Base-by-base conservation (phyloP, 192 early-diverging fungal species). In the Podila epicladia region DNA sequence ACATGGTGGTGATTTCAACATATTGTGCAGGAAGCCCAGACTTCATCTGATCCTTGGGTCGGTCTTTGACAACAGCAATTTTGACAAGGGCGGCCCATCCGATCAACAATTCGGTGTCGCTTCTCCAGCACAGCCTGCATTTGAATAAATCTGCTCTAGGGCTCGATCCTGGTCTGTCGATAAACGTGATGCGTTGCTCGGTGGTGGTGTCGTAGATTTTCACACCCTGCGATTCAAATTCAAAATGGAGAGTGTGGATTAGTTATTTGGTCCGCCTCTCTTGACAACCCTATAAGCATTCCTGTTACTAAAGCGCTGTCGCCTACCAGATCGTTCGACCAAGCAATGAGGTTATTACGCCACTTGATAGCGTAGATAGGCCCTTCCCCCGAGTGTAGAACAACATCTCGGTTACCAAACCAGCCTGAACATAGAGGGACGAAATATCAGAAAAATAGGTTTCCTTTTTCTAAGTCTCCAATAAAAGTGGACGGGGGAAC, bases 41-140 rank as follows among this genome's bases (percentile, higher is more conserved):
- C 28, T 41, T 71, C 68, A 72, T 69, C 22, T 85, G 65, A 17
- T 75, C 69, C 59, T 72, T 86, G 26, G 74, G 61, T 13, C 65
- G 72, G 71, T 87, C 92, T 68, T 91, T 92, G 33, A 99, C 88
- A 3, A 86, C 83, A 19, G 94, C 94, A 13, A 98, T 87, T 73
- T 94, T 97, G 48, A 99, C 94, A 64, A 87, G 89, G 73, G 98
- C 93, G 9, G 95, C 98, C 98, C 98, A 99, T 0, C 96, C 98
- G 65, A 98, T 92, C 20, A 98, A 73, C 51, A 99, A 82, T 7
- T 92, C 91, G 19, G 72, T 85, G 32, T 92, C 89, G 49, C 90
- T 88, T 64, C 89, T 91, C 98, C 98, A 99, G 74, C 89, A 90
- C 59, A 99, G 71, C 51, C 95, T 90, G 65, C 95, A 96, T 35